phyloP scores from a whole-genome alignment of 202 grass and related monocot species.

The Carex sylvatica region DNA sequence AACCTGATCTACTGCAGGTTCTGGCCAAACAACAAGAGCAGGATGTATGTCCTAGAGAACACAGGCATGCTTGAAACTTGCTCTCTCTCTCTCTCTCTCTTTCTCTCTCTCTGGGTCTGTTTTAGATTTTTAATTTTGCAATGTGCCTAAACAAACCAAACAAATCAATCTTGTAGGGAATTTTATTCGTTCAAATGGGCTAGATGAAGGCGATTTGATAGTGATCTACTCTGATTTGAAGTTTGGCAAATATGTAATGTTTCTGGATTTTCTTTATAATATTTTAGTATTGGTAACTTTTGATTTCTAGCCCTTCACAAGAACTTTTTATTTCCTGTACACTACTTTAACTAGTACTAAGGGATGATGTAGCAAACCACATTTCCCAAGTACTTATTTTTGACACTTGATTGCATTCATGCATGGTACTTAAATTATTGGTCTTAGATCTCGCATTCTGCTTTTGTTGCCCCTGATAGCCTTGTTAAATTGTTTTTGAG shows the following conservation, averaged over 20 bases:
- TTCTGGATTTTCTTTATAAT: background rate
- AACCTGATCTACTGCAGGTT: slow-evolving; percentile 43
- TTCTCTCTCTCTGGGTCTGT: background rate
- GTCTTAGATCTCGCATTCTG: background rate
- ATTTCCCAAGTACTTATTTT: background rate
- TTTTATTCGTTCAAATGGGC: slow-evolving; percentile 68
- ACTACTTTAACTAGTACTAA: background rate
- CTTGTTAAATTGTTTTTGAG: background rate
- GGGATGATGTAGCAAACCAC: background rate
- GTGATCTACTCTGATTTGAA: slow-evolving; percentile 77
- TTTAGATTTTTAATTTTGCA: background rate
- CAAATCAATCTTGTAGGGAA: slow-evolving; percentile 37
- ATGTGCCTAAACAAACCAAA: background rate
- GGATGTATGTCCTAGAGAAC: slow-evolving; percentile 95
- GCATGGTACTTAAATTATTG: background rate
- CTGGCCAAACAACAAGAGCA: slow-evolving; percentile 99
- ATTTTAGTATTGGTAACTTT: background rate
- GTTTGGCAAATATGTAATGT: slow-evolving; percentile 84
- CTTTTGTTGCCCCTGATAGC: background rate
- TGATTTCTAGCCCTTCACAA: background rate
- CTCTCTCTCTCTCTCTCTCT: background rate
- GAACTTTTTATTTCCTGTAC: background rate
- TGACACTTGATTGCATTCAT: background rate
- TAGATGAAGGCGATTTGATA: slow-evolving; percentile 87
- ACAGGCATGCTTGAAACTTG: slow-evolving; percentile 47